Evolutionary conservation across 2,329 filamentous ascomycete species (phyloP).

Genomic region (Tolypocladium tropicale): DNA sequence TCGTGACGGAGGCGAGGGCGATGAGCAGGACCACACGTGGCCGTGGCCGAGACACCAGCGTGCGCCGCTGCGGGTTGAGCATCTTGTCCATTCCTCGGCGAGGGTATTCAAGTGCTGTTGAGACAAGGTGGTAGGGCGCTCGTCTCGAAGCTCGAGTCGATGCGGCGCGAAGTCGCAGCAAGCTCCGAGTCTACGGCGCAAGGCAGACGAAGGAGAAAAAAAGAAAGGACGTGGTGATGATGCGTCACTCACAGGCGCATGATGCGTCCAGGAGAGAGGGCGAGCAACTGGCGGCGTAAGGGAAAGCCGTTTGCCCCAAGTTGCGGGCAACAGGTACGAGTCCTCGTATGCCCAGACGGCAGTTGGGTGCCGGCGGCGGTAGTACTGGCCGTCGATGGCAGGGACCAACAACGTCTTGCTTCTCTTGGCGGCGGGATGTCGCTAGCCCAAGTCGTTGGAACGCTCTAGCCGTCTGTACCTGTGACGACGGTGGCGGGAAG

Average conservation of each 20-base stretch:
- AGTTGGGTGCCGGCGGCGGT: background rate
- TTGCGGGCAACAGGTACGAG: background rate
- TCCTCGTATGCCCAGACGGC: background rate
- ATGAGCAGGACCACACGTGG: conserved; percentile 32
- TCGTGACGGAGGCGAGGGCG: conserved; percentile 25
- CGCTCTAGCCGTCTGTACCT: background rate
- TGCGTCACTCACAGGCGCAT: background rate
- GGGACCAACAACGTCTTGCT: no score
- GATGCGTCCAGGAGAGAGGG: background rate
- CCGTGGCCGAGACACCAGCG: conserved; percentile 23
- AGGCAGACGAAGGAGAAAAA: background rate
- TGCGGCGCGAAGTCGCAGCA: background rate
- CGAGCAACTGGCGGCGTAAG: background rate
- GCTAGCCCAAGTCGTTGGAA: background rate
- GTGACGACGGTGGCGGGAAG: background rate
- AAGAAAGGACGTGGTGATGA: background rate
- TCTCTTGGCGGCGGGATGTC: background rate
- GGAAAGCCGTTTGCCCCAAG: background rate
- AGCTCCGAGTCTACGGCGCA: background rate
- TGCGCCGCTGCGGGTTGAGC: conserved; percentile 19
- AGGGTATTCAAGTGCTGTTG: background rate
- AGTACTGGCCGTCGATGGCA: background rate
- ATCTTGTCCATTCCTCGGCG: conserved; percentile 18
- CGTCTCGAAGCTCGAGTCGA: background rate
- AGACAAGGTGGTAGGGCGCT: background rate